Conservation (phyloP, 345 rosid genomes). For the Eucalyptus victrix region DNA sequence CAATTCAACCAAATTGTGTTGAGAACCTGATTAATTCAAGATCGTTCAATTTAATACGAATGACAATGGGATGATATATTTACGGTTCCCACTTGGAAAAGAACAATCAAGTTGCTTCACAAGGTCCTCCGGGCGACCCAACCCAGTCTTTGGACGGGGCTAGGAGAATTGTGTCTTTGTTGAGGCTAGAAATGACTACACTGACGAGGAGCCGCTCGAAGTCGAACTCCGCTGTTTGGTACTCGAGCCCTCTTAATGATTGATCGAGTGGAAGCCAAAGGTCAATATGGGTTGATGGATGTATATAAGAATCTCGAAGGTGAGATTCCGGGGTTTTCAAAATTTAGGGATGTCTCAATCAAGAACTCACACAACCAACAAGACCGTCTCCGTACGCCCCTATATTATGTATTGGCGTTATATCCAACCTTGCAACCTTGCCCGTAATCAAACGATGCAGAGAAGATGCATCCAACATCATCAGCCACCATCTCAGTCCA, state of each 20-base stretch:
- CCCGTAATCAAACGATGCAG: not conserved
- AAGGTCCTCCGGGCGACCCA: not conserved
- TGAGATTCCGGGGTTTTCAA: not conserved
- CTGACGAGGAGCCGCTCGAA: not conserved
- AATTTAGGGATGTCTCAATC: not conserved
- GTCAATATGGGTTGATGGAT: not conserved
- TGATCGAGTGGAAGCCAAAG: not conserved
- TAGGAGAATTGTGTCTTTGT: not conserved
- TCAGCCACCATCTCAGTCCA: not conserved
- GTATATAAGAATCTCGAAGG: not conserved
- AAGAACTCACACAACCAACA: not conserved
- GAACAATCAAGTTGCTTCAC: not conserved
- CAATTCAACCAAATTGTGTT: not conserved
- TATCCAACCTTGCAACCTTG: not conserved
- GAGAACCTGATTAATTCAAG: not conserved
- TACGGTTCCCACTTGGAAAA: not conserved
- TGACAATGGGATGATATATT: not conserved
- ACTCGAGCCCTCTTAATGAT: not conserved
- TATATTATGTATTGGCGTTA: not conserved
- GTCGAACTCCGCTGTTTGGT: not conserved
- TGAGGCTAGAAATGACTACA: not conserved
- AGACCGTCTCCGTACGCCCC: not conserved
- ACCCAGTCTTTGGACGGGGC: not conserved
- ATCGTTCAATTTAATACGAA: not conserved
- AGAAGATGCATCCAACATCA: not conserved